phyloP scores from a whole-genome alignment of 2,329 filamentous ascomycete genomes.

The Ilyonectria destructans region DNA sequence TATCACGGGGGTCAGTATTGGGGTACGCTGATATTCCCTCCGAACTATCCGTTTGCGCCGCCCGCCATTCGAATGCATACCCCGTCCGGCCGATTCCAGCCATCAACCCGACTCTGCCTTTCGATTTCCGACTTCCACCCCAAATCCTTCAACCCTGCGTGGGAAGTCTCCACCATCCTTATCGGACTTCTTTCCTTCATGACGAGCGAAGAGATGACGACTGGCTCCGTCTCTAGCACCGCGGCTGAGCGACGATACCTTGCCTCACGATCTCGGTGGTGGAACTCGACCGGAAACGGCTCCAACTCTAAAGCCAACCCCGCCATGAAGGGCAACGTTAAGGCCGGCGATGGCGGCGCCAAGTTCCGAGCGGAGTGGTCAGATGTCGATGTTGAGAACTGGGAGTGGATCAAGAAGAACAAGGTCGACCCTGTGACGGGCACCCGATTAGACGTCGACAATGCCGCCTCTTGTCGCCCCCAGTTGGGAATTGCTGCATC shows the following conservation, averaged over 20 bases:
- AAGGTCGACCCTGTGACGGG: conserved; percentile 86
- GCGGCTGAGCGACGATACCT: conserved; percentile 84
- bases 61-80: conserved; percentile 99
- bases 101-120: conserved; percentile 91
- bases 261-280: conserved; percentile 88
- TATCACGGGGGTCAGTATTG: conserved; percentile 98
- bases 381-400: conserved; percentile 90
- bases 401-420: conserved; percentile 90
- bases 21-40: conserved; percentile 95
- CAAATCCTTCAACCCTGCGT: conserved; percentile 97
- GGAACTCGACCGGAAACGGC: conserved; percentile 95
- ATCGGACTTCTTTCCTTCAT: conserved; percentile 97
- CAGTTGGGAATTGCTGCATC: conserved; percentile 73
- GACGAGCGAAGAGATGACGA: conserved; percentile 99
- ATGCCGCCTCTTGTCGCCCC: conserved; percentile 67
- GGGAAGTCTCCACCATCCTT: conserved; percentile 97
- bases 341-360: conserved; percentile 91
- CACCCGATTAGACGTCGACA: conserved; percentile 66
- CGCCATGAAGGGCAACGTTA: conserved; percentile 82
- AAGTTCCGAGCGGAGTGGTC: conserved; percentile 94
- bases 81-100: conserved; percentile 94
- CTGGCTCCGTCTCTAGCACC: conserved; percentile 86
- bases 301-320: conserved; percentile 72
- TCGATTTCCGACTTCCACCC: conserved; percentile 99
- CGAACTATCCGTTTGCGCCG: conserved; percentile 97